phyloP scores from a whole-genome alignment of 768 basidiomycete genomes.

The Suillus weaverae region DNA sequence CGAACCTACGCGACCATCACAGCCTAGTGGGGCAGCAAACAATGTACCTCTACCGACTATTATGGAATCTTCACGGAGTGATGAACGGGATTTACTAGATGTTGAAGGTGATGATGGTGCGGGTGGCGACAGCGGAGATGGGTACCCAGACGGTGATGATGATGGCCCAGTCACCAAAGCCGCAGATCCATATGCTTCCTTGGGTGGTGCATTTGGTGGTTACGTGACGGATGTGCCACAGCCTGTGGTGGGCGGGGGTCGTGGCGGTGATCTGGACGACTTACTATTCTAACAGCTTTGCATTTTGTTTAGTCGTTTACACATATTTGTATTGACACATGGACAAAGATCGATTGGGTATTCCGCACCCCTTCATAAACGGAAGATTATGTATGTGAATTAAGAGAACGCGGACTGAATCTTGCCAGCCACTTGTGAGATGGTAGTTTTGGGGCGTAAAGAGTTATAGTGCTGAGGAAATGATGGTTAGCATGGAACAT shows the following conservation, averaged over 20 bases:
- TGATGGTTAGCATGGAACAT: constrained; percentile 10
- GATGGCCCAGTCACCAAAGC: constrained; percentile 31
- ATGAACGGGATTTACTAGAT: constrained; percentile 21
- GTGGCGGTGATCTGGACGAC: constrained; percentile 60
- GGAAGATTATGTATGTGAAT: constrained; percentile 5
- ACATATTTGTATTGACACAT: constrained; percentile 1
- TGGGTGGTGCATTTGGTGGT: constrained; percentile 74
- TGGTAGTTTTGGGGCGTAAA: constrained; percentile 53
- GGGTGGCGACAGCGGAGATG: constrained; percentile 34
- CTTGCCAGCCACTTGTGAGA: constrained; percentile 30
- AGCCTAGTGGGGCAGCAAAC: constrained; percentile 25
- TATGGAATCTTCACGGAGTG: constrained; percentile 18
- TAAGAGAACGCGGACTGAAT: constrained; percentile 32
- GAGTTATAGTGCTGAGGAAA: constrained; percentile 82
- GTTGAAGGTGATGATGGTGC: constrained; percentile 19
- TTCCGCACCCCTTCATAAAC: constrained; percentile 1
- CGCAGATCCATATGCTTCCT: constrained; percentile 79
- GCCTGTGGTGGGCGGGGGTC: constrained; percentile 47
- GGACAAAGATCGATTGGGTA: constrained; percentile 7
- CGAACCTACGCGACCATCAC: constrained; percentile 28
- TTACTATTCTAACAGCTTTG: constrained; percentile 52
- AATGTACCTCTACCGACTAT: constrained; percentile 35
- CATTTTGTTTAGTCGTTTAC: constrained; percentile 1
- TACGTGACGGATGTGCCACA: constrained; percentile 73
- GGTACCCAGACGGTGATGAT: constrained; percentile 38